These are phyloP conservation scores for Neurospora sp. DNA, from an alignment of 495 filamentous ascomycete genomes.

Conservation along the genomic window DNA sequence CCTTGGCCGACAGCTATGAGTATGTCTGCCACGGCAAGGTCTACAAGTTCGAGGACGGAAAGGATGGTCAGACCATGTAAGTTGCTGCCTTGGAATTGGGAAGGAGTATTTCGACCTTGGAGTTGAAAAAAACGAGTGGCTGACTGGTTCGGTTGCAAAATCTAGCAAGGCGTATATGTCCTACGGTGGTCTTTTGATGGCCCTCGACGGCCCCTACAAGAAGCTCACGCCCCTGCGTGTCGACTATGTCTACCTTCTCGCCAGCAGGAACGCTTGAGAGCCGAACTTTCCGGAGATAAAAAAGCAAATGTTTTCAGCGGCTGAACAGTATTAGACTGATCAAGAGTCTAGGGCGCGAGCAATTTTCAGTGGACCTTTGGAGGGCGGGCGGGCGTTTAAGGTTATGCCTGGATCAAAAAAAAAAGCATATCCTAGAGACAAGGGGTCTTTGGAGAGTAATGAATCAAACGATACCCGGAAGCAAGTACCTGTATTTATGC, in stretches of 20 bases:
- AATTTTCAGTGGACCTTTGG: neutral
- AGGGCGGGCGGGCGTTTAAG: neutral
- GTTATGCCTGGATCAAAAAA: neutral
- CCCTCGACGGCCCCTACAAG: constrained; percentile 89
- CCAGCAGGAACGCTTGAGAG: constrained; percentile 18
- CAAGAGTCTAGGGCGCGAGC: neutral
- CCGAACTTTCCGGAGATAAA: neutral
- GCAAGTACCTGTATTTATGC: constrained; percentile 4
- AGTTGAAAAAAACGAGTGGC: neutral
- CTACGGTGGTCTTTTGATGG: constrained; percentile 84
- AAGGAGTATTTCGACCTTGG: neutral
- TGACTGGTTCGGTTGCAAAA: constrained; percentile 10
- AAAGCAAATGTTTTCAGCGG: neutral
- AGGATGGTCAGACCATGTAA: constrained; percentile 73
- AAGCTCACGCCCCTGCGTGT: constrained; percentile 83
- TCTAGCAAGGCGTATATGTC: constrained; percentile 81
- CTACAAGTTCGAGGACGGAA: constrained; percentile 88
- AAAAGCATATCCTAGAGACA: neutral
- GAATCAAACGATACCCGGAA: constrained; percentile 18
- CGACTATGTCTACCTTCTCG: constrained; percentile 85
- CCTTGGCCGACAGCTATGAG: constrained; percentile 84
- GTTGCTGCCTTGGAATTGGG: constrained; percentile 21
- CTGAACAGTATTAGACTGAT: neutral
- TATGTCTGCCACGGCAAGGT: constrained; percentile 98
- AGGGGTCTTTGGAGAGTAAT: neutral